Evolutionary conservation across 345 rosid genomes (phyloP), one percentile per base, ranked within the genome.

Genomic region (Noccaea caerulescens): DNA sequence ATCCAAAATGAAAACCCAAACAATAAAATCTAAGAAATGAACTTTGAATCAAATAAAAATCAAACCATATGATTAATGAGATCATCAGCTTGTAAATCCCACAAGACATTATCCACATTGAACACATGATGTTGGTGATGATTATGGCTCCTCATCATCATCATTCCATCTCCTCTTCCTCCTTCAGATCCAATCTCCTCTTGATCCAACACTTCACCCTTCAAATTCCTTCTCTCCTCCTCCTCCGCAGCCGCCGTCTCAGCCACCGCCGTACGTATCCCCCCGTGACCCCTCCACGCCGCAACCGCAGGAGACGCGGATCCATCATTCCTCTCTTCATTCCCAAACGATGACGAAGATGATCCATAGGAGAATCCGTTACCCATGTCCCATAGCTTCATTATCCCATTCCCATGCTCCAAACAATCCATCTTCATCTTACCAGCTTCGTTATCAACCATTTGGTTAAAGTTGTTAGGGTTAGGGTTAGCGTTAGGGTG

Each of bases 51-150:
- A 41, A 64, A 46, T 23, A 37, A 39, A 43, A 60, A 63, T 77
- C 69, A 82, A 61, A 83, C 86, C 13, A 83, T 84, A 44, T 87
- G 87, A 80, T 85, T 85, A 68, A 84, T 80, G 30, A 91, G 79
- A 80, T 87, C 92, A 60, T 88, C 93, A 3, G 96, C 83, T 13
- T 84, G 86, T 72, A 94, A 79, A 72, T 88, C 91, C 99, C 99
- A 91, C 63, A 94, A 71, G 44, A 85, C 89, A 64, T 87, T 86
- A 34, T 91, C 96, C 23, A 90, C 78, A 72, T 73, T 84, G 80
- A 91, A 91, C 72, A 84, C 71, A 79, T 79, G 68, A 13, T 85
- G 73, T 5, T 67, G 72, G 3, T 72, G 76, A 37, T 64, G 63
- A 73, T 73, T 63, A 27, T 75, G 73, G 50, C 37, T 69, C 36